phyloP scores from a whole-genome alignment of 202 grass and related monocot genomes.

The Musa balbisiana region DNA sequence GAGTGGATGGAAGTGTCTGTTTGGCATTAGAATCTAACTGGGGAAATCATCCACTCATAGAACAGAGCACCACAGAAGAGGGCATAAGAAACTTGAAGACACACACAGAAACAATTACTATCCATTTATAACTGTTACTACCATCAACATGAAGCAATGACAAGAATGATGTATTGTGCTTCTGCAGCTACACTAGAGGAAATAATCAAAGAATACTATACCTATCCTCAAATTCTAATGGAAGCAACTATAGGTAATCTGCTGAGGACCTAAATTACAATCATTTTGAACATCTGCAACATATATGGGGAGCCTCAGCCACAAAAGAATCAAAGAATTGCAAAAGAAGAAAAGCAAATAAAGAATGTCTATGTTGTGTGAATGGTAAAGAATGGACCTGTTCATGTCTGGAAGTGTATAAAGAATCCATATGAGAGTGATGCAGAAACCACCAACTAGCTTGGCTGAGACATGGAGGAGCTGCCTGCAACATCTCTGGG shows the following conservation, averaged over 20 bases:
- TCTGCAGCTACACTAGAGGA: not conserved
- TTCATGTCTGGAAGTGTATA: not conserved
- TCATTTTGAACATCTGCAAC: not conserved
- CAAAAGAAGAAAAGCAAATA: not conserved
- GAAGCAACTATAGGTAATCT: not conserved
- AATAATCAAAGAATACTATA: constrained; percentile 12
- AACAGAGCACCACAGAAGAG: not conserved
- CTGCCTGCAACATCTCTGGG: constrained; percentile 12
- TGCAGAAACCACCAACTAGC: not conserved
- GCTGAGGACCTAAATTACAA: not conserved
- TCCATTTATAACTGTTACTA: not conserved
- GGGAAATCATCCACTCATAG: not conserved
- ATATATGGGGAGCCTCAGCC: not conserved
- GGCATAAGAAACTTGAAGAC: not conserved
- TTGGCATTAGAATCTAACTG: not conserved
- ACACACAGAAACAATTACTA: not conserved
- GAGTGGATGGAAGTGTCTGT: not conserved
- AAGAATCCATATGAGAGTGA: not conserved
- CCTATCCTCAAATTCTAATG: not conserved
- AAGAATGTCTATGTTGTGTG: not conserved
- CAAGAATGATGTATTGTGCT: not conserved
- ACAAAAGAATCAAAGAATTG: constrained; percentile 17
- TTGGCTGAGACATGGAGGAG: constrained; percentile 22
- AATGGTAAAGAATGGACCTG: not conserved
- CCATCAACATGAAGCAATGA: not conserved